Evolutionary conservation across 148 eudicot genomes (phyloP), one percentile per base, ranked within the genome.

Genomic region (Rheum nobile): DNA sequence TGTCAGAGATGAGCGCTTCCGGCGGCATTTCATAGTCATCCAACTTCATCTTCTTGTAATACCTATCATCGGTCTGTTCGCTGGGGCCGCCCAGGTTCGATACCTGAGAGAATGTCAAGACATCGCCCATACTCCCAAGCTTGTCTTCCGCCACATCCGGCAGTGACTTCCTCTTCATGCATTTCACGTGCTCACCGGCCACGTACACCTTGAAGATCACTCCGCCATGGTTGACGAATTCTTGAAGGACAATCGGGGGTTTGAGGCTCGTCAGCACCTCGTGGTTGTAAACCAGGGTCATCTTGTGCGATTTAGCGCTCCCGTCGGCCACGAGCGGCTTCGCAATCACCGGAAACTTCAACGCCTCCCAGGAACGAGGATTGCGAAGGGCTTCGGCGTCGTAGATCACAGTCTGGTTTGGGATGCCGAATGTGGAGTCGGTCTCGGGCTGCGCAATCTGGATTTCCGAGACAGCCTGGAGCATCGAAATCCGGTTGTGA

Each of bases 161-260:
- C 72, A 91, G 77, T 2, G 97, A 91, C 74, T 82, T 85, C 73
- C 93, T 80, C 80, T 85, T 89, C 37, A 91, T 91, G 54, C 97
- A 91, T 72, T 81, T 83, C 69, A 91, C 91, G 44, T 85, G 77
- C 35, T 84, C 82, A 3, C 97, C 93, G 0, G 78, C 97, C 22
- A 91, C 96, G 47, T 88, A 91, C 48, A 87, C 93, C 76, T 91
- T 91, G 71, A 91, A 91, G 24, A 91, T 87, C 22, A 91, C 87
- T 32, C 93, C 93, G 0, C 97, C 97, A 26, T 89, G 90, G 68
- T 91, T 91, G 10, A 91, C 84, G 75, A 91, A 91, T 68, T 91
- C 93, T 42, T 91, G 96, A 71, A 91, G 72, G 26, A 91, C 93
- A 74, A 86, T 81, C 16, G 96, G 89, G 0, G 88, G 84, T 48